Conservation (phyloP, 2,329 filamentous ascomycete species). For the Colletotrichum graminicola region DNA sequence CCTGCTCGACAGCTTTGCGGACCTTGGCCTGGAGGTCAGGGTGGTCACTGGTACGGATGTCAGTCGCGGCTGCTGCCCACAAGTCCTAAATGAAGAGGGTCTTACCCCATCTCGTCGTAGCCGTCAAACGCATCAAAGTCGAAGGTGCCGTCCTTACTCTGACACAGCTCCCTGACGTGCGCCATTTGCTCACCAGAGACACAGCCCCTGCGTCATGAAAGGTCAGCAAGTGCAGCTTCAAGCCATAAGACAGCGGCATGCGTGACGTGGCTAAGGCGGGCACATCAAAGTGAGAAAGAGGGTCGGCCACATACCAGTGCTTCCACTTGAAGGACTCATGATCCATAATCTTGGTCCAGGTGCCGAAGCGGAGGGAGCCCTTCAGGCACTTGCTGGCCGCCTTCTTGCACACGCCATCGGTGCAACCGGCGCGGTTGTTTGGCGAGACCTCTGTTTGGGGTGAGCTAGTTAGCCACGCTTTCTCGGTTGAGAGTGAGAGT, state of each 20-base stretch:
- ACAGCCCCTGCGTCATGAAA: slow-evolving; percentile 76
- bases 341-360: slow-evolving; percentile 73
- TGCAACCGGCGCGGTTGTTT: slow-evolving; percentile 80
- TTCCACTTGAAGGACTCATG: slow-evolving; percentile 80
- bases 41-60: slow-evolving; percentile 54
- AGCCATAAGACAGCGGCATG: neutral
- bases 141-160: slow-evolving; percentile 59
- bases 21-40: slow-evolving; percentile 80
- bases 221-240: neutral
- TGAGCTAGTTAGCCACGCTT: slow-evolving; percentile 31
- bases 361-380: slow-evolving; percentile 82
- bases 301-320: slow-evolving; percentile 78
- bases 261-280: neutral
- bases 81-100: neutral
- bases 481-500: slow-evolving; percentile 20
- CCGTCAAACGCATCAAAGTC: slow-evolving; percentile 81
- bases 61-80: neutral
- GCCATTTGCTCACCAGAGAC: slow-evolving; percentile 80
- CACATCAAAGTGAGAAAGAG: neutral
- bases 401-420: slow-evolving; percentile 80
- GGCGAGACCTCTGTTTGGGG: slow-evolving; percentile 73
- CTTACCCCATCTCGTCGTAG: slow-evolving; percentile 77
- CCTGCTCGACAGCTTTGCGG: slow-evolving; percentile 76
- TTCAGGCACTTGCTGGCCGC: slow-evolving; percentile 78
- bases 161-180: slow-evolving; percentile 71